These are phyloP conservation scores for Xylariomycetidae sp. DNA, from an alignment of 2,329 filamentous ascomycete genomes.

Conservation along the genomic window DNA sequence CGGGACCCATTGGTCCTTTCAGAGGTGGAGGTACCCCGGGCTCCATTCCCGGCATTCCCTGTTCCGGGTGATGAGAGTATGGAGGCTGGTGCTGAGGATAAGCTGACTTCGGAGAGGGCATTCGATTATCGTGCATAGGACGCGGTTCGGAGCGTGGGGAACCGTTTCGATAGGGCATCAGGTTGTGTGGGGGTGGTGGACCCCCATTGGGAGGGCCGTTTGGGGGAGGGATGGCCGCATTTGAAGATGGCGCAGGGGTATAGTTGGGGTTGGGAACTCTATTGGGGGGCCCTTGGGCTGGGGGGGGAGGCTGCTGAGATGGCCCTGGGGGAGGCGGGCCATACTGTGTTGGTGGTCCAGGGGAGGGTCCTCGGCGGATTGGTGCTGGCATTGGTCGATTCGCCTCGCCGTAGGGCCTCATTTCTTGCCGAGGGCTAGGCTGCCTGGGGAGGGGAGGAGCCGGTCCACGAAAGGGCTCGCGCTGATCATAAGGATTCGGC, in stretches of 20 bases:
- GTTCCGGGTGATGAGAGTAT: conserved; percentile 70
- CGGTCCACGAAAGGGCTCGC: conserved; percentile 66
- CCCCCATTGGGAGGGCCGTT: conserved; percentile 43
- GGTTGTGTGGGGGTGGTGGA: conserved; percentile 40
- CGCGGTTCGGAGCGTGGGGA: conserved; percentile 77
- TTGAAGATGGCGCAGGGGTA: conserved; percentile 30
- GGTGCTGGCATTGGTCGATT: conserved; percentile 49
- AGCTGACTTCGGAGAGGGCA: conserved; percentile 84
- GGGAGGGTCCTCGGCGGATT: conserved; percentile 49
- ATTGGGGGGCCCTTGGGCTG: conserved; percentile 39
- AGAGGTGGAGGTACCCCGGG: conserved; percentile 61
- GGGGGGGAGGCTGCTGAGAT: conserved; percentile 39
- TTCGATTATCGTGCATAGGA: conserved; percentile 75
- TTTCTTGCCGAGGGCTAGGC: conserved; percentile 72
- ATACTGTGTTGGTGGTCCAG: conserved; percentile 47
- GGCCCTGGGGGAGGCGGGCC: conserved; percentile 47
- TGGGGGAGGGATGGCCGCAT: conserved; percentile 29
- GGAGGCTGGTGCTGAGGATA: conserved; percentile 71
- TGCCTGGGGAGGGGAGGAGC: conserved; percentile 65
- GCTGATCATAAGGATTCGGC: conserved; percentile 77
- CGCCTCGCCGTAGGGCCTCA: conserved; percentile 65
- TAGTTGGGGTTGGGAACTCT: conserved; percentile 37
- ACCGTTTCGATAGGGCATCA: conserved; percentile 71
- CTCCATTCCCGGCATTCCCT: conserved; percentile 55
- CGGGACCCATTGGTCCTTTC: conserved; percentile 52